These are phyloP conservation scores for Stenocarpella maydis DNA, from an alignment of 2,329 filamentous ascomycete genomes.

Conservation along the genomic window DNA sequence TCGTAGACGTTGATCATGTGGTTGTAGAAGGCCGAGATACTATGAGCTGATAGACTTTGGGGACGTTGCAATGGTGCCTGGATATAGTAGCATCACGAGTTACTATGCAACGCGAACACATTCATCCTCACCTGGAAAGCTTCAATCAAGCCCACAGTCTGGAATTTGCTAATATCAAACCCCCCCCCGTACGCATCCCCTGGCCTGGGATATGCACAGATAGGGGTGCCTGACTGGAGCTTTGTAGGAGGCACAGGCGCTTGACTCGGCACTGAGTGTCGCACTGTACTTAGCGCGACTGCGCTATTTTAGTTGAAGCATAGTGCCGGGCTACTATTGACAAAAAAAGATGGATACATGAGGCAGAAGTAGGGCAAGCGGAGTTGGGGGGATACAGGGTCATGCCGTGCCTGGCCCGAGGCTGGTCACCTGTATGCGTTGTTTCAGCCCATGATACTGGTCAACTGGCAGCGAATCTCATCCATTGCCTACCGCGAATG, in stretches of 20 bases:
- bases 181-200: not conserved
- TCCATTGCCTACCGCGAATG: not conserved
- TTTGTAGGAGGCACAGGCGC: not conserved
- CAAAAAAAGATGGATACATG: not conserved
- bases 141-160: not conserved
- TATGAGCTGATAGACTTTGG: not conserved
- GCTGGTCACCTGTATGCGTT: slow-evolving; percentile 1
- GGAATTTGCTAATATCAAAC: not conserved
- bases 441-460: slow-evolving; percentile 10
- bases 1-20: too few relatives aligned
- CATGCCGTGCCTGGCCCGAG: slow-evolving; percentile 7
- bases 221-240: not conserved
- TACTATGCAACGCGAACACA: not conserved
- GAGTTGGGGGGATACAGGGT: not conserved
- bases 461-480: not conserved
- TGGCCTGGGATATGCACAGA: not conserved
- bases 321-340: slow-evolving; percentile 8
- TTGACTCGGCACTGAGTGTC: slow-evolving; percentile 2
- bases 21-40: too few relatives aligned
- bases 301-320: slow-evolving; percentile 11
- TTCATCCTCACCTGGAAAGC: not conserved
- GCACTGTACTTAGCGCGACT: slow-evolving; percentile 3
- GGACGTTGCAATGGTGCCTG: not conserved
- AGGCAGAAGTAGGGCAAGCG: not conserved
- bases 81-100: too few relatives aligned